Percentiles rank a stretch among this genome's conserved stretches.
phyloP scores from a whole-genome alignment of 2,329 filamentous ascomycete species.

The Graphilbum fragrans region DNA sequence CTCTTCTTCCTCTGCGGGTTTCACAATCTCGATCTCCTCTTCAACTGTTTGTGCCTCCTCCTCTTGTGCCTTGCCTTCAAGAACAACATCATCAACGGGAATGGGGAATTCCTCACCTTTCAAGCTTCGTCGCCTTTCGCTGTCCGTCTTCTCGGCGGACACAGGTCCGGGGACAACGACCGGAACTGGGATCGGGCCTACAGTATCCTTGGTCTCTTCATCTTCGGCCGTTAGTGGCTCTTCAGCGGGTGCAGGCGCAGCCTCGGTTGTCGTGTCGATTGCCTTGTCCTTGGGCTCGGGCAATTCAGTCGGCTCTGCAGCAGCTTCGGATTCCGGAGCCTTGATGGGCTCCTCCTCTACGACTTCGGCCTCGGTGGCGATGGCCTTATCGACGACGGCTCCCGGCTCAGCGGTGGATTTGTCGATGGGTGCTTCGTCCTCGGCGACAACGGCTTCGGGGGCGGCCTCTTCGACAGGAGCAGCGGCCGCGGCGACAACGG shows the following conservation, averaged over 20 bases:
- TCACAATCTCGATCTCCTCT: background rate
- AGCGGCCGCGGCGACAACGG: background rate
- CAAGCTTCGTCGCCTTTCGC: slow-evolving; percentile 1
- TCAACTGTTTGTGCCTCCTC: background rate
- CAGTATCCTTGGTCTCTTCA: background rate
- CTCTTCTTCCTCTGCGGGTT: slow-evolving; percentile 15
- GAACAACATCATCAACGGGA: slow-evolving; percentile 1
- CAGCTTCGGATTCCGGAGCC: background rate
- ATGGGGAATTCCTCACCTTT: slow-evolving; percentile 5
- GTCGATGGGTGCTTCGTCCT: background rate
- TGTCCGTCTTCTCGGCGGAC: background rate
- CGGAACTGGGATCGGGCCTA: background rate
- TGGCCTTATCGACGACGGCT: background rate
- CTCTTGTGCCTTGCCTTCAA: slow-evolving; percentile 4
- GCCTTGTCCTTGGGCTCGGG: background rate
- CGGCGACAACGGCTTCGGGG: background rate
- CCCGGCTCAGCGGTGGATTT: background rate
- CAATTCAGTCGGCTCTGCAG: background rate
- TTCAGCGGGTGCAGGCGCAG: no score
- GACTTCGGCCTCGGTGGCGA: no score
- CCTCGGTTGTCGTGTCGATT: background rate
- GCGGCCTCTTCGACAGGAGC: background rate
- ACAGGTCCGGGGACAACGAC: background rate
- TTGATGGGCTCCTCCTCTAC: no score
- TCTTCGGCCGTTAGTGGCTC: background rate